Percentiles rank a stretch among this genome's conserved stretches.
Evolutionary conservation across 345 rosid species (phyloP).

Genomic region (Eucalyptus tenuipes): DNA sequence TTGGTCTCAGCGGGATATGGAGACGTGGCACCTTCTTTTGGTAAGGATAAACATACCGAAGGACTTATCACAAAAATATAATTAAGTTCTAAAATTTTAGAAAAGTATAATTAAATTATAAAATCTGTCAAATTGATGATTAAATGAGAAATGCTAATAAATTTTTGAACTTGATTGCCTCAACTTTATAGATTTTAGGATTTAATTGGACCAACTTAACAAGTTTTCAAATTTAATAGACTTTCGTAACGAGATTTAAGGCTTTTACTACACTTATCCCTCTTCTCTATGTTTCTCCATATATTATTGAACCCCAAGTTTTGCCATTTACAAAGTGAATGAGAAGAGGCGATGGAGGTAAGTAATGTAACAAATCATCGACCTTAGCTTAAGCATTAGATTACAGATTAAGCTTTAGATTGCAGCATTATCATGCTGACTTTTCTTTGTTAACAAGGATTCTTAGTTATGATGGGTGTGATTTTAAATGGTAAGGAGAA

Average conservation of each 20-base stretch:
- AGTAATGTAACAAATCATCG: not conserved
- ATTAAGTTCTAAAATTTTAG: too few species aligned
- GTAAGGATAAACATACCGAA: too few species aligned
- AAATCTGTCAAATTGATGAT: too few species aligned
- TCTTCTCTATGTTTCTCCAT: too few species aligned
- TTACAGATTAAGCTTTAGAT: not conserved
- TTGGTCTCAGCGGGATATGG: not conserved
- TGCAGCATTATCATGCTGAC: not conserved
- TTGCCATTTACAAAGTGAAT: not conserved
- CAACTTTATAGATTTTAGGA: rapidly evolving
- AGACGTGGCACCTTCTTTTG: not conserved
- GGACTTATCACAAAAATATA: too few species aligned
- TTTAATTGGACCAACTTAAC: too few species aligned
- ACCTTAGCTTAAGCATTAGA: not conserved
- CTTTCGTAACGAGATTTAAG: too few species aligned
- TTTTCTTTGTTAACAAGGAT: not conserved
- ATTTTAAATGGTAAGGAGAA: not conserved
- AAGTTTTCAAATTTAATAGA: too few species aligned
- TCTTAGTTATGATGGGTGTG: not conserved
- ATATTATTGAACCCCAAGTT: not conserved
- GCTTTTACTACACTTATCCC: too few species aligned
- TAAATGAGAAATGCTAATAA: too few species aligned
- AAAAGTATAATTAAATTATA: too few species aligned
- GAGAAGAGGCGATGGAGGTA: not conserved
- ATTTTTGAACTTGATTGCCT: too few species aligned